Evolutionary conservation across 306 rosid genomes (phyloP).

Genomic region (Lathyrus tuberosus): DNA sequence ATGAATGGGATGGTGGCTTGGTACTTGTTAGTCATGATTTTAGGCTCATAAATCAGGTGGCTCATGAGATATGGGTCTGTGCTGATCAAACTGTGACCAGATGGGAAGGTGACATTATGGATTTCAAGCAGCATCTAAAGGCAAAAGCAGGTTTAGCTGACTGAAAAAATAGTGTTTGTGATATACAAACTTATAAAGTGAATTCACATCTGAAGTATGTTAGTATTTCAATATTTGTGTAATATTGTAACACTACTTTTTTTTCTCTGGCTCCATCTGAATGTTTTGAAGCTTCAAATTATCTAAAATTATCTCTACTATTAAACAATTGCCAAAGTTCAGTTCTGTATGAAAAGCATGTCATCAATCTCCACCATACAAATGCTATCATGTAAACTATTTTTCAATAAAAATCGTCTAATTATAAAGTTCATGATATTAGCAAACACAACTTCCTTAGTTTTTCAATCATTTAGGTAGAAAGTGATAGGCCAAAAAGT

Average conservation of each 20-base stretch:
- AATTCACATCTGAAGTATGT: conserved; percentile 20
- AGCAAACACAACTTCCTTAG: not conserved
- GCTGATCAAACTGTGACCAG: conserved; percentile 81
- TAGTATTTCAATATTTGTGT: conserved; percentile 21
- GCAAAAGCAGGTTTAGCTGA: conserved; percentile 75
- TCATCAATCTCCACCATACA: not conserved
- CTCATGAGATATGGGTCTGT: conserved; percentile 96
- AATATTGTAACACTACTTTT: too few relatives aligned
- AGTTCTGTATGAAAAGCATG: too few relatives aligned
- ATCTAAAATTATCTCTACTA: not conserved
- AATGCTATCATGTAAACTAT: not conserved
- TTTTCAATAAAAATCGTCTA: too few relatives aligned
- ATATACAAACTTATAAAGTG: too few relatives aligned
- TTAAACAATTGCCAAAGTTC: not conserved
- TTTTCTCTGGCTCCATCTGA: too few relatives aligned
- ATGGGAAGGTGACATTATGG: conserved; percentile 97
- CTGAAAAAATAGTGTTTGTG: conserved; percentile 32
- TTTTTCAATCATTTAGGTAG: not conserved
- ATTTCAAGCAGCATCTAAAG: conserved; percentile 82
- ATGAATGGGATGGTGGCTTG: conserved; percentile 98
- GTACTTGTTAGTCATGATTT: conserved; percentile 98
- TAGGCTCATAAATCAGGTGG: conserved; percentile 98
- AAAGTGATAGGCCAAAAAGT: not conserved
- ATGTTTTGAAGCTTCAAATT: too few relatives aligned
- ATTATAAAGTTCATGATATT: not conserved